Base-by-base conservation (phyloP, 371 early-diverging fungal genomes). In the Polyrhizophydium stewartii region DNA sequence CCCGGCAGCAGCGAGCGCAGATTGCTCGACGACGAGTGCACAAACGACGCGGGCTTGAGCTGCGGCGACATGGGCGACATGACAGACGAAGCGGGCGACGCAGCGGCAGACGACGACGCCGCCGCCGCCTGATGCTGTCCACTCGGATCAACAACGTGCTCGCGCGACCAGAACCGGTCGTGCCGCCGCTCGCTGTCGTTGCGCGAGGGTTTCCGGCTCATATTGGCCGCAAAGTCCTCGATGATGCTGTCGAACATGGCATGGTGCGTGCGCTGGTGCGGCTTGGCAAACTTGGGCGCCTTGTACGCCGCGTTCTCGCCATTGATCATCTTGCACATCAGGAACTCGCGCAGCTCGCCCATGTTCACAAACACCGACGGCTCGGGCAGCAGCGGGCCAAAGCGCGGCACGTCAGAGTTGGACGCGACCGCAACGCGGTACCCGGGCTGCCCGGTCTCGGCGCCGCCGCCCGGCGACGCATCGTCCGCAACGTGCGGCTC, bases 301-400 rank as follows among this genome's bases (percentile, higher is more conserved):
- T 87, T 86, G 50, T 85, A 78, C 0, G 89, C 85, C 1, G 88
- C 84, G 61, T 87, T 85, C 63, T 90, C 89, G 16, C 82, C 91
- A 62, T 88, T 90, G 10, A 91, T 78, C 45, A 45, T 19, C 27
- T 37, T 89, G 33, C 78, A 73, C 12, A 88, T 43, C 1, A 91
- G 60, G 57, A 84, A 91, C 3, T 77, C 75, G n/a, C 81, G 63
- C 30, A 87, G 43, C 33, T 74, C 79, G 1, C 64, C 69, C 24
- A 67, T 57, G 33, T 81, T 72, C 30, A 61, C 67, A 62, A 90
- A 85, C 21, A 87, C 60, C 0, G 87, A 69, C 5, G 87, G 88
- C 35, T 78, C 73, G 1, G 91, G 89, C 21, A 91, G 59, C 17
- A 75, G 62, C 0, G 91, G 91, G 12, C 79, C 79, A 60, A 85